Evolutionary conservation across 2,329 filamentous ascomycete species (phyloP), one percentile per base, ranked within the genome.

Genomic region (Fusarium sp.): DNA sequence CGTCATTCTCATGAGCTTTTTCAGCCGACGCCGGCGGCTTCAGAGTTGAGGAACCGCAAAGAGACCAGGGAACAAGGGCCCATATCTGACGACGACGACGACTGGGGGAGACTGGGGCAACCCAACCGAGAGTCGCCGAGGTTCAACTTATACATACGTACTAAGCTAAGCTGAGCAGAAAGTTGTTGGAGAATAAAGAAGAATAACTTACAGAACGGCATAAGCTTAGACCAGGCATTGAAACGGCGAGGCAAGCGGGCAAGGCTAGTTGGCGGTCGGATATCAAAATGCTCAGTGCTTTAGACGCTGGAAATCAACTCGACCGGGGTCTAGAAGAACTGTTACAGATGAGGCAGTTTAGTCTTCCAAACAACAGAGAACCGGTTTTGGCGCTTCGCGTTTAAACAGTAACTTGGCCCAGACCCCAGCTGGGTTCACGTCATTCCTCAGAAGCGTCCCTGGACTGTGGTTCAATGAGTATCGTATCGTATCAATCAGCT

Each of bases 141-240:
- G 59, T 56, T 70, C 52, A 60, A 42, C 46, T 59, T 53, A 56
- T 60, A 34, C 44, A 9, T 23, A 55, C 34, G 48, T 65, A 39
- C 59, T 55, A 65, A 46, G 34, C 34, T 37, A 37, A 37, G 34
- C 34, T 37, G 34, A 37, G 34, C 9, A 37, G 30, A 31, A 37
- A 37, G 34, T 18, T 37, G 18, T 44, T 65, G 56, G 37, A 65
- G 56, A 59, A 58, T 62, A 55, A 58, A 62, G 60, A 65, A 58
- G 18, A 49, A 55, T 44, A 62, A 52, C 54, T 49, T 55, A 39
- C 34, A 13, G 25, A 44, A 42, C 37, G 57, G 67, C 62, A 67
- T 70, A 61, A 67, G 66, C 67, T 63, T 60, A 62, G 67, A 41
- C 62, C 67, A 59, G 37, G 58, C 34, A 70, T 70, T 70, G 63